These are phyloP conservation scores for Talaromyces trachyspermus DNA, from an alignment of 495 filamentous ascomycete genomes.

Conservation along the genomic window DNA sequence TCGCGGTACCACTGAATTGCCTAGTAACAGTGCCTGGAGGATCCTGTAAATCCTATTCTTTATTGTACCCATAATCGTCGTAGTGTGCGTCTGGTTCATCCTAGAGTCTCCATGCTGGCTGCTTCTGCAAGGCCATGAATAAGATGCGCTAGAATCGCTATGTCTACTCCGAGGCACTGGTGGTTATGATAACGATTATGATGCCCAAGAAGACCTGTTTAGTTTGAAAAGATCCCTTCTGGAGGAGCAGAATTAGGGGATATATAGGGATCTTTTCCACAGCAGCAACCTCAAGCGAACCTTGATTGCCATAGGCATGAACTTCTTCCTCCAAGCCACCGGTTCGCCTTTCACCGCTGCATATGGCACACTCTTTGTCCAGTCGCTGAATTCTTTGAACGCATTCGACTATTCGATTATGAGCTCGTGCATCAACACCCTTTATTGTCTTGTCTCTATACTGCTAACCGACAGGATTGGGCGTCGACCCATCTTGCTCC, in stretches of 20 bases:
- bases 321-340: slow-evolving; percentile 29
- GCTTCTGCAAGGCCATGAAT: slow-evolving; percentile 19
- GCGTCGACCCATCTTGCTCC: slow-evolving; percentile 2
- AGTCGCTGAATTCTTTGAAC: slow-evolving; percentile 25
- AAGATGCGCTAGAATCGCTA: slow-evolving; percentile 20
- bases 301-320: slow-evolving; percentile 20
- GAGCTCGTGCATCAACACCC: slow-evolving; percentile 8
- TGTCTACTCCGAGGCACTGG: slow-evolving; percentile 10
- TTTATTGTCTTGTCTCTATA: slow-evolving; percentile 3
- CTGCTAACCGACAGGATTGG: slow-evolving; percentile 1
- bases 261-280: slow-evolving; percentile 22
- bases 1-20: slow-evolving; percentile 19
- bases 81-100: slow-evolving; percentile 24
- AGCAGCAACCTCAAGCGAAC: slow-evolving; percentile 24
- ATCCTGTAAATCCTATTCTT: slow-evolving; percentile 24
- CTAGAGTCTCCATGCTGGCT: slow-evolving; percentile 28
- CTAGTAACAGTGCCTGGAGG: slow-evolving; percentile 22
- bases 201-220: slow-evolving; percentile 13
- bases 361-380: slow-evolving; percentile 29
- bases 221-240: slow-evolving; percentile 8
- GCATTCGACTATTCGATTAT: slow-evolving; percentile 19
- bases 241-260: slow-evolving; percentile 14
- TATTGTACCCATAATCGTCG: slow-evolving; percentile 20
- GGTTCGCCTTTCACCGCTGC: slow-evolving; percentile 23
- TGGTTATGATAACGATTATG: slow-evolving; percentile 1